Base-by-base conservation (phyloP, 257 asterid genomes). In the Schizonepeta tenuifolia region DNA sequence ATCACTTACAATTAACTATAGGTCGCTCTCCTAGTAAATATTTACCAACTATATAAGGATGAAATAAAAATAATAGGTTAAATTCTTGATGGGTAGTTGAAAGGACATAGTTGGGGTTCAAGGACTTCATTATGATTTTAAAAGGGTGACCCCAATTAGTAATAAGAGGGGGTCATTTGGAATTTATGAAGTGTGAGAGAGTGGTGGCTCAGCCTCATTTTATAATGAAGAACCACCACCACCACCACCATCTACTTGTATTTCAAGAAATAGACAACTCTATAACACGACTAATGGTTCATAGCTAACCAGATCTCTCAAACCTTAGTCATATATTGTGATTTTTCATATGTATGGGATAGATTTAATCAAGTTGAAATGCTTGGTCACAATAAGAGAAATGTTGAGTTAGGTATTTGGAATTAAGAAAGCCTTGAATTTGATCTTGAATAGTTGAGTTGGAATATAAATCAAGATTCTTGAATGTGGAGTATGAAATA, bases 211-310 rank as follows among this genome's bases (percentile, higher is more conserved):
- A 59, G 31, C 67, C 65, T 41, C 15, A 75, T 78, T 75, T 81
- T 74, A 81, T 77, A 67, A 71, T 75, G 54, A 47, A 2, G 69
- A 9, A 24, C 71, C 68, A 74, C 69, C 78, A 62, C 69, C 77
- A 55, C 69, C 69, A 72, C 75, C 65, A 71, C 38, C n/a, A 70
- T 51, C 60, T 61, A 78, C 47, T 65, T 65, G 20, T 46, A 64
- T 9, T 65, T 59, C 36, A 46, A n/a, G 69, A 69, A 80, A 75
- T 83, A 12, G 85, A 80, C 88, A 75, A 83, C 71, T 63, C 85
- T 64, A 63, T 71, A 63, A 46, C 58, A 74, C 44, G 75, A 68
- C 76, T 78, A 68, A 72, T 69, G 79, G 79, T 65, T 72, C 67
- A 17, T 44, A 72, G 40, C 53, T 62, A 40, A 72, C 63, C 53